phyloP scores from a whole-genome alignment of 176 grass and related monocot species.

The Avena eriantha region DNA sequence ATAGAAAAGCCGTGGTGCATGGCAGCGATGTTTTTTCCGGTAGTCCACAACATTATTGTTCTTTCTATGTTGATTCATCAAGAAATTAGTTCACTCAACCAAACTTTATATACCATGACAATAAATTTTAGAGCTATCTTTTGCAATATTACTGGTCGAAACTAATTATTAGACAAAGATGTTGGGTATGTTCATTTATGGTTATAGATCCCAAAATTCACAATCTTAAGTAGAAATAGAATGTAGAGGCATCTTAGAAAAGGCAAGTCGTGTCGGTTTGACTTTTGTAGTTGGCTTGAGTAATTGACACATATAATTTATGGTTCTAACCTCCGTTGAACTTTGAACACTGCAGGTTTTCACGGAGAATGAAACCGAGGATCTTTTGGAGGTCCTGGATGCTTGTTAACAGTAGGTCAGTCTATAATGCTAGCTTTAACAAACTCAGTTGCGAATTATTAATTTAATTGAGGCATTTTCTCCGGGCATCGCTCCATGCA shows the following conservation, averaged over 20 bases:
- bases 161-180: neutral
- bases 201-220: neutral
- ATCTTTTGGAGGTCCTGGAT: constrained; percentile 61
- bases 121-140: neutral
- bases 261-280: constrained; percentile 6
- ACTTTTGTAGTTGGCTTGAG: neutral
- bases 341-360: constrained; percentile 58
- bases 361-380: constrained; percentile 59
- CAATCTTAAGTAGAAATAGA: neutral
- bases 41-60: constrained; percentile 8
- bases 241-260: neutral
- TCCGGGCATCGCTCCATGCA: constrained; percentile 26
- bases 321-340: constrained; percentile 14
- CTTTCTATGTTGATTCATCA: neutral
- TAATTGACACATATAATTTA: neutral
- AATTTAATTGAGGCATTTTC: constrained; percentile 42
- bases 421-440: constrained; percentile 54
- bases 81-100: neutral
- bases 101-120: neutral
- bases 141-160: neutral
- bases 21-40: too few relatives aligned
- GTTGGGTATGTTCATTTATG: neutral
- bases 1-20: too few relatives aligned
- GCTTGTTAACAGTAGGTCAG: constrained; percentile 54
- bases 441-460: constrained; percentile 45